A percentile compares a stretch with the other conserved stretches of the same genome.
Evolutionary conservation across 1,284 basidiomycete species (phyloP).

Genomic region (Trametes versicolor): DNA sequence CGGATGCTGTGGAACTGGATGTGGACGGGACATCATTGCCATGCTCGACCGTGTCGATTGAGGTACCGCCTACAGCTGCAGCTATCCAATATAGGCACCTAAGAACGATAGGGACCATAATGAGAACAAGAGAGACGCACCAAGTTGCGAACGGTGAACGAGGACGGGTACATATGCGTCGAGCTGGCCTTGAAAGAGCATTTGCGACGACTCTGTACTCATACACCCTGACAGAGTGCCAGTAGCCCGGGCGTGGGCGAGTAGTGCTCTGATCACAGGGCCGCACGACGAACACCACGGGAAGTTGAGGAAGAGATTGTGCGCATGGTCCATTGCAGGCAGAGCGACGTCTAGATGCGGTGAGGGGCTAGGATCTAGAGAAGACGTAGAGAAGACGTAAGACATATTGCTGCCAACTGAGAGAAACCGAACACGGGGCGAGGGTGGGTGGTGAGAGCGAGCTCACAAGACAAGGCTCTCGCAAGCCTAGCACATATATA

Average conservation of each 20-base stretch:
- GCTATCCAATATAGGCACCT: neutral
- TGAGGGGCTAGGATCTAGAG: neutral
- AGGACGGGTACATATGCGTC: constrained; percentile 23
- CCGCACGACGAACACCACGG: constrained; percentile 25
- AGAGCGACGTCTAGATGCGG: too few relatives aligned
- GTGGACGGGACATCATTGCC: neutral
- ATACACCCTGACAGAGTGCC: neutral
- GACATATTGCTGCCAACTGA: neutral
- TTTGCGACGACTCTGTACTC: neutral
- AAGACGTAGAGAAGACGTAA: neutral
- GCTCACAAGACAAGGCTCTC: neutral
- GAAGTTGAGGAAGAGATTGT: neutral
- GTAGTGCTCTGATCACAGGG: constrained; percentile 13
- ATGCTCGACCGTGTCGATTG: too few relatives aligned
- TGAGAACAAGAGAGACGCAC: constrained; percentile 7
- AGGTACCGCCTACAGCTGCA: neutral
- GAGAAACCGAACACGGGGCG: neutral
- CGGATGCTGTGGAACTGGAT: neutral
- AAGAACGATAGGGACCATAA: neutral
- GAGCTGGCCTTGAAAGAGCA: neutral
- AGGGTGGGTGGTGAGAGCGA: neutral
- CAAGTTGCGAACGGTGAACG: constrained; percentile 28
- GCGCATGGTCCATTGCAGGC: neutral
- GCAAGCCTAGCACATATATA: neutral
- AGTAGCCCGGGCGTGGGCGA: constrained; percentile 12